A percentile compares a stretch with the other conserved stretches of the same genome.
Evolutionary conservation across 768 basidiomycete species (phyloP).

Genomic region (Naganishia kalamii): DNA sequence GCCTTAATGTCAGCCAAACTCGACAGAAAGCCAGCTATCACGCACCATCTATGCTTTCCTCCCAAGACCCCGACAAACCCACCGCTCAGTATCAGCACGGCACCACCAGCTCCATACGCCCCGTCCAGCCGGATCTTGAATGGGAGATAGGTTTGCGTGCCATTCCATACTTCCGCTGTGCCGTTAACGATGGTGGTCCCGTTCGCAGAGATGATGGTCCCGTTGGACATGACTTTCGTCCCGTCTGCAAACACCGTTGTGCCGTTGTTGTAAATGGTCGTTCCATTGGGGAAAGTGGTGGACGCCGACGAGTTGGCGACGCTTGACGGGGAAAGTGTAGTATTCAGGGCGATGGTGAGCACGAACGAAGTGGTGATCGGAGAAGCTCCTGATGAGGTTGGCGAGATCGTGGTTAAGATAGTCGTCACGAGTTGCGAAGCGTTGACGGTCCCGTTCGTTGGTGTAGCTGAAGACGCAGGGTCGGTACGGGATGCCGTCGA

Average conservation of each 20-base stretch:
- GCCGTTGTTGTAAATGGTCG: constrained; percentile 24
- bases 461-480: not conserved
- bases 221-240: constrained; percentile 1
- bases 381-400: constrained; percentile 12
- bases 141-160: constrained; percentile 42
- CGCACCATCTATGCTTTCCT: constrained; percentile 89
- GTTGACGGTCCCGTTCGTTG: not conserved
- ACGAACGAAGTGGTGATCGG: constrained; percentile 15
- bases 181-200: constrained; percentile 23
- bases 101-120: constrained; percentile 82
- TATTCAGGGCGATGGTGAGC: constrained; percentile 33
- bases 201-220: constrained; percentile 26
- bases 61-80: constrained; percentile 84
- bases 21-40: too few species aligned
- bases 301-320: not conserved
- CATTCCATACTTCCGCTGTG: constrained; percentile 38
- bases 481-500: not conserved
- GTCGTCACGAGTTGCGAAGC: not conserved
- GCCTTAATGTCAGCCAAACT: too few species aligned
- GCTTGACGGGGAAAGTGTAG: constrained; percentile 27
- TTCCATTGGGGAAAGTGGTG: constrained; percentile 13
- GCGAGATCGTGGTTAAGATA: constrained; percentile 12
- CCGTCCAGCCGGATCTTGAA: constrained; percentile 69
- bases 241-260: constrained; percentile 20
- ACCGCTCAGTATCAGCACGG: constrained; percentile 79